A percentile compares a stretch with the other conserved stretches of the same genome.
phyloP scores from a whole-genome alignment of 352 stramenopile genomes.

The Globisporangium splendens region DNA sequence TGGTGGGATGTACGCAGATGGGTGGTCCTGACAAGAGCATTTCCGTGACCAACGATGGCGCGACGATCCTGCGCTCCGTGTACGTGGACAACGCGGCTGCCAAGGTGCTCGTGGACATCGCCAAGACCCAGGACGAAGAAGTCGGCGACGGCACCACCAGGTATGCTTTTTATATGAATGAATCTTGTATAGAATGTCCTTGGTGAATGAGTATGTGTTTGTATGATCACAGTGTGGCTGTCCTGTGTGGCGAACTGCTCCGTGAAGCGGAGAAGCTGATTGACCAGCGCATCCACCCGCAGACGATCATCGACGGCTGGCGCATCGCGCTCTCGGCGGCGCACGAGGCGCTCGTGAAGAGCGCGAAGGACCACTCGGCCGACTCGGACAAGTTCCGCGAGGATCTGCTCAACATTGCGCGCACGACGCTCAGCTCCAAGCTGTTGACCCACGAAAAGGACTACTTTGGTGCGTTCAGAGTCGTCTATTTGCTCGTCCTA shows the following conservation, averaged over 20 bases:
- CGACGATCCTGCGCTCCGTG: constrained; percentile 97
- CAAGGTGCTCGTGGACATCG: constrained; percentile 99
- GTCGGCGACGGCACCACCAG: constrained; percentile 98
- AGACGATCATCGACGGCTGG: constrained; percentile 99
- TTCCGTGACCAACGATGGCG: constrained; percentile 98
- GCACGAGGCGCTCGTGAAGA: constrained; percentile 86
- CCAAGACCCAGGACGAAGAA: constrained; percentile 98
- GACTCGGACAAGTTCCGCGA: constrained; percentile 89
- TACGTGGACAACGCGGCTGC: constrained; percentile 98
- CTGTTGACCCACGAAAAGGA: constrained; percentile 98
- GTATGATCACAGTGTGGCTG: constrained; percentile 74
- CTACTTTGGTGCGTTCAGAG: constrained; percentile 86
- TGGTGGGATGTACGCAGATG: constrained; percentile 26
- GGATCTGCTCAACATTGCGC: constrained; percentile 96
- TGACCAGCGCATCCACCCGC: constrained; percentile 95
- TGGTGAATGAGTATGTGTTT: not conserved
- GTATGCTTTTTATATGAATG: constrained; percentile 6
- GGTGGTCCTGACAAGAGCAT: constrained; percentile 84
- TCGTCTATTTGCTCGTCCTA: not conserved
- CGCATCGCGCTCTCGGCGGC: constrained; percentile 91
- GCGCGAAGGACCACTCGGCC: constrained; percentile 74
- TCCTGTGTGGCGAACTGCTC: constrained; percentile 97
- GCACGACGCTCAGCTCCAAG: constrained; percentile 98
- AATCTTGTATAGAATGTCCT: too few species aligned
- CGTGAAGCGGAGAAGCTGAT: constrained; percentile 96